These are phyloP conservation scores for Colletotrichum caudatum DNA, from an alignment of 2,329 filamentous ascomycete species.

Conservation along the genomic window DNA sequence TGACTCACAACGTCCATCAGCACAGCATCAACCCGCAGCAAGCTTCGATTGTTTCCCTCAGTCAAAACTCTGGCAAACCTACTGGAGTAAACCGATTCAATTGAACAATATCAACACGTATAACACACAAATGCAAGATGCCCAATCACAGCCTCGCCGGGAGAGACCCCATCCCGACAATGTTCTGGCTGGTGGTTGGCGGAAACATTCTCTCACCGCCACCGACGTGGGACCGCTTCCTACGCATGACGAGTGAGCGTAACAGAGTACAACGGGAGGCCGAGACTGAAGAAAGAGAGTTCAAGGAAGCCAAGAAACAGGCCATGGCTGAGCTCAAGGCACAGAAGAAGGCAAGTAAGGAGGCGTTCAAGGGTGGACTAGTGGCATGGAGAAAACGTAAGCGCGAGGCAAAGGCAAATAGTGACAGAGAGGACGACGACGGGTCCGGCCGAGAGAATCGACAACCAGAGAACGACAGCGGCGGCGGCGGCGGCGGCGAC, in stretches of 20 bases:
- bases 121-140: slow-evolving; percentile 3
- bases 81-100: background rate
- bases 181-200: slow-evolving; percentile 30
- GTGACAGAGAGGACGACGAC: background rate
- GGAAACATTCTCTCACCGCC: slow-evolving; percentile 24
- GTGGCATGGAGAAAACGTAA: slow-evolving; percentile 26
- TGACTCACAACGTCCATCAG: background rate
- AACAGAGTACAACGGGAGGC: slow-evolving; percentile 11
- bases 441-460: background rate
- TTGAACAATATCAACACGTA: background rate
- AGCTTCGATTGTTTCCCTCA: background rate
- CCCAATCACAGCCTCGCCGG: background rate
- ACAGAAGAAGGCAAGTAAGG: slow-evolving; percentile 16
- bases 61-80: background rate
- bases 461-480: background rate
- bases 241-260: slow-evolving; percentile 9
- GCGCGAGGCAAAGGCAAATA: background rate
- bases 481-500: background rate
- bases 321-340: slow-evolving; percentile 28
- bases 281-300: slow-evolving; percentile 8
- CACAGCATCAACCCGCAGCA: background rate
- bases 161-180: slow-evolving; percentile 11
- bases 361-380: slow-evolving; percentile 16
- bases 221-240: slow-evolving; percentile 28
- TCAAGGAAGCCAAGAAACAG: slow-evolving; percentile 7